Evolutionary conservation across 2,329 filamentous ascomycete species (phyloP).

Genomic region (Aspergillus thermomutatus): DNA sequence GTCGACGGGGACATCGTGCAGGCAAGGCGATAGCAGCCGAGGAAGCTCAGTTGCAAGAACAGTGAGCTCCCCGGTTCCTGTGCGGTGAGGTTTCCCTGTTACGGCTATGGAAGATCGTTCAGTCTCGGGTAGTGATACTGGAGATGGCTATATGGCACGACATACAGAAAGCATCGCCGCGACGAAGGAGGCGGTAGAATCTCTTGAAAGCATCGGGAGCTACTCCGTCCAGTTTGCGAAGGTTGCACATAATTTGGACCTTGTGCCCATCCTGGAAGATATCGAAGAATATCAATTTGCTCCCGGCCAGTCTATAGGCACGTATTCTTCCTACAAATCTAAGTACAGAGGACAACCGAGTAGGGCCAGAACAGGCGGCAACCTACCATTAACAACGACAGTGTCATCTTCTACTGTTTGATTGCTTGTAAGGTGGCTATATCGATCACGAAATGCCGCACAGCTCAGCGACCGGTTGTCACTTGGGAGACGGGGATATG

Average conservation of each 20-base stretch:
- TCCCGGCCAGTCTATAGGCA: constrained; percentile 67
- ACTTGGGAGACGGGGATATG: constrained; percentile 38
- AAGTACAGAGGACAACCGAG: constrained; percentile 31
- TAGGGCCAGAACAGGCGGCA: constrained; percentile 16
- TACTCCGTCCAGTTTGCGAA: constrained; percentile 43
- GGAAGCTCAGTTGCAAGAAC: constrained; percentile 68
- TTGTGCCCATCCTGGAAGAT: constrained; percentile 68
- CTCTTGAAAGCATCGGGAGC: constrained; percentile 51
- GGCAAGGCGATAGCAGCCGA: constrained; percentile 68
- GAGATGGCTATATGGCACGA: constrained; percentile 20
- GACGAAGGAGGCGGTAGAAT: constrained; percentile 64
- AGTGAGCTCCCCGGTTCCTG: constrained; percentile 71
- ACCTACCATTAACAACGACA: constrained; percentile 45
- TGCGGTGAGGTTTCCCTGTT: constrained; percentile 66
- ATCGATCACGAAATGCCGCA: constrained; percentile 36
- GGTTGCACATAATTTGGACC: constrained; percentile 74
- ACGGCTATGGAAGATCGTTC: constrained; percentile 51
- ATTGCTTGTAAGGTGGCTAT: constrained; percentile 34
- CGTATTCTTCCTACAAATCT: constrained; percentile 66
- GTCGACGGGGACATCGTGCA: constrained; percentile 73
- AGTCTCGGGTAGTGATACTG: constrained; percentile 9
- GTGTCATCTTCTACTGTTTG: constrained; percentile 39
- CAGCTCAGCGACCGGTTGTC: constrained; percentile 31
- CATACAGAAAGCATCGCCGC: constrained; percentile 82
- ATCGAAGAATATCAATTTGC: constrained; percentile 81